phyloP scores from a whole-genome alignment of 352 stramenopile species.

The Phytophthora pisi region DNA sequence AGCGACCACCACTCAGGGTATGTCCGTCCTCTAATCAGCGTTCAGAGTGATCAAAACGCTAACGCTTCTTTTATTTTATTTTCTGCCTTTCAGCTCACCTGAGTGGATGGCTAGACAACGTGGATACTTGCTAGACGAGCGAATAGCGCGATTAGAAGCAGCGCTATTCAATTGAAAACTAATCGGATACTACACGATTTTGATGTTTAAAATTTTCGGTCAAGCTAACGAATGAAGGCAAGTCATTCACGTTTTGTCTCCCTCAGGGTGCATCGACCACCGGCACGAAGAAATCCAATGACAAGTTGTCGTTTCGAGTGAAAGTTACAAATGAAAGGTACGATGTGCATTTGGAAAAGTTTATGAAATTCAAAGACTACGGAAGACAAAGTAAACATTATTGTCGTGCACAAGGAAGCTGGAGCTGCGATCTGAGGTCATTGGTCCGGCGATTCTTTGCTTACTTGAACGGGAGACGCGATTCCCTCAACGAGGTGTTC shows the following conservation, averaged over 20 bases:
- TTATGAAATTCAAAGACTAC: no score
- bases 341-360: no score
- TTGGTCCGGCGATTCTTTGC: conserved; percentile 10
- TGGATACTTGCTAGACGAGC: conserved; percentile 45
- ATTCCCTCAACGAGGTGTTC: conserved; percentile 18
- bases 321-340: no score
- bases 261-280: no score
- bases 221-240: background rate
- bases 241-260: no score
- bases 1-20: conserved; percentile 55
- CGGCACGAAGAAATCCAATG: no score
- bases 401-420: no score
- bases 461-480: conserved; percentile 1
- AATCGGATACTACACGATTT: no score
- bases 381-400: no score
- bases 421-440: background rate
- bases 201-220: background rate
- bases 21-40: background rate
- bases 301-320: no score
- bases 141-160: conserved; percentile 50
- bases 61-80: background rate
- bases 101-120: conserved; percentile 56
- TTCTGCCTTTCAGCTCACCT: conserved; percentile 32
- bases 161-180: conserved; percentile 36
- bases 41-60: background rate